Conservation (phyloP, 2,329 filamentous ascomycete species). For the Tolypocladium album region DNA sequence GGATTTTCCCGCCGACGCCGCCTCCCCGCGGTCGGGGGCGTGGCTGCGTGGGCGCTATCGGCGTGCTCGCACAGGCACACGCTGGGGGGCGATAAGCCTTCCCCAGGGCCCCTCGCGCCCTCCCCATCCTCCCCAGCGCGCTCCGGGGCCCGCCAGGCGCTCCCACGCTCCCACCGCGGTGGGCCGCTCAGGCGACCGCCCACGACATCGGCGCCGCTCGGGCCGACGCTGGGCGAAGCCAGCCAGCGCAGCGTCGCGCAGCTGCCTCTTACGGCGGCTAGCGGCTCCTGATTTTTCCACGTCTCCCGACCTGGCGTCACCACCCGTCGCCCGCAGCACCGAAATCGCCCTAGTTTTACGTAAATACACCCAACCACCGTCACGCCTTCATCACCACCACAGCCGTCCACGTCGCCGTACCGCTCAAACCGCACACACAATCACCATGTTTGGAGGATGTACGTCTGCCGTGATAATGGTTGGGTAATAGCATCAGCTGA, state of each 20-base stretch:
- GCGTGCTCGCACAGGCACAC: neutral
- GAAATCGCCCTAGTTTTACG: slow-evolving; percentile 12
- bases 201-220: slow-evolving; percentile 10
- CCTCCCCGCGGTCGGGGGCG: neutral
- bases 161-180: neutral
- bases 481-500: slow-evolving; percentile 11
- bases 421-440: neutral
- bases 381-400: neutral
- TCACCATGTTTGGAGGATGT: slow-evolving; percentile 26
- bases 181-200: neutral
- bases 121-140: neutral
- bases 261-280: slow-evolving; percentile 5
- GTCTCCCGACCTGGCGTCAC: neutral
- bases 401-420: neutral
- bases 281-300: neutral
- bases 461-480: slow-evolving; percentile 15
- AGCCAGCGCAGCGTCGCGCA: neutral
- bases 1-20: neutral
- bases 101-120: neutral
- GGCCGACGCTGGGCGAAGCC: slow-evolving; percentile 7
- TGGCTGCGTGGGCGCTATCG: neutral
- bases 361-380: slow-evolving; percentile 4
- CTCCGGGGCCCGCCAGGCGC: neutral
- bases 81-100: neutral
- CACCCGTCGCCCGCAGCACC: neutral